Evolutionary conservation across 345 rosid genomes (phyloP).

Genomic region (Conringia planisiliqua): DNA sequence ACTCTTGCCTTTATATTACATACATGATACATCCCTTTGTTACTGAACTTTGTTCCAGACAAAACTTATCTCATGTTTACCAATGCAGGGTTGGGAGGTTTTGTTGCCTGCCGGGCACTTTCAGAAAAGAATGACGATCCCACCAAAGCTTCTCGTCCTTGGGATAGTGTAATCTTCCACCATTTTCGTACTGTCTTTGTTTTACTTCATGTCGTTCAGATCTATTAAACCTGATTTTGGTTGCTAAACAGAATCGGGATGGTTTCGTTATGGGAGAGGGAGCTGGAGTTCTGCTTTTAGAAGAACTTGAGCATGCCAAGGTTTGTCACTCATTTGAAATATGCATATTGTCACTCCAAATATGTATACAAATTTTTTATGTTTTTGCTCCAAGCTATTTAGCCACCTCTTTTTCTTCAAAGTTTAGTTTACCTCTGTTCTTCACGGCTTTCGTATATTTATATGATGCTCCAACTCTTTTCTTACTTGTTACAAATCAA

Average conservation of each 20-base stretch:
- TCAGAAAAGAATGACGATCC: slow-evolving; percentile 86
- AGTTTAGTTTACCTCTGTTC: not conserved
- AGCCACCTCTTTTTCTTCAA: not conserved
- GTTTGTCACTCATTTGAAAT: slow-evolving; percentile 28
- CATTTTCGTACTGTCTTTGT: not conserved
- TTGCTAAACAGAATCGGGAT: slow-evolving; percentile 67
- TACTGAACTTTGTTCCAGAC: not conserved
- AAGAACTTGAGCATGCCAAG: slow-evolving; percentile 96
- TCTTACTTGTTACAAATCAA: not conserved
- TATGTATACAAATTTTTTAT: too few relatives aligned
- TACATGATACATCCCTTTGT: not conserved
- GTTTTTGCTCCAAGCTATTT: not conserved
- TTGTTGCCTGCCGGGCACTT: slow-evolving; percentile 91
- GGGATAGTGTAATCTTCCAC: slow-evolving; percentile 66
- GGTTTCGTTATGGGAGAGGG: slow-evolving; percentile 99
- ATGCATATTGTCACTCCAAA: too few relatives aligned
- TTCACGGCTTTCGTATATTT: not conserved
- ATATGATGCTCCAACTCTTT: not conserved
- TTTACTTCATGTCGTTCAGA: not conserved
- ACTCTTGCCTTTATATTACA: slow-evolving; percentile 20
- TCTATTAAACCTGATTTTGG: not conserved
- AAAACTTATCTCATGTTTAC: slow-evolving; percentile 17
- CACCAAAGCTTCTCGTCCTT: slow-evolving; percentile 93
- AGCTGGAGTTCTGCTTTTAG: slow-evolving; percentile 92
- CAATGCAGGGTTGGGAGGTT: slow-evolving; percentile 87